Percentiles rank a stretch among this genome's conserved stretches.
phyloP scores from a whole-genome alignment of 2,329 filamentous ascomycete species.

The Thielaviopsis populi region DNA sequence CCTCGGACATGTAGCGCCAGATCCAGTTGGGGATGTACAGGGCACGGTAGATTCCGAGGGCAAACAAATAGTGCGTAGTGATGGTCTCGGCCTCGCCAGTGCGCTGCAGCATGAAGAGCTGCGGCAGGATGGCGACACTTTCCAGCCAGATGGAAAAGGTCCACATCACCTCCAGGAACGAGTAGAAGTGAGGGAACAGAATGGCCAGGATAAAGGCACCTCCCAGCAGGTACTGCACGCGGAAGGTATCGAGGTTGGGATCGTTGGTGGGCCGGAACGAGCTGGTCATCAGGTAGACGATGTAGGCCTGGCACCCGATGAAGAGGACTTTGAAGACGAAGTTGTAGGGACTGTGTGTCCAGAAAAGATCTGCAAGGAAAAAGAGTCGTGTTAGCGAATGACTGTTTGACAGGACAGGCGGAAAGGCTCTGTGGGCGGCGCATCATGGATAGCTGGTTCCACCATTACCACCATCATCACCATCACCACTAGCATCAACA shows the following conservation, averaged over 20 bases:
- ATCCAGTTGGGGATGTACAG: constrained; percentile 99
- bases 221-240: constrained; percentile 82
- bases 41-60: constrained; percentile 77
- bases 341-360: constrained; percentile 75
- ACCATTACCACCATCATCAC: background rate
- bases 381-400: background rate
- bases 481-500: no score
- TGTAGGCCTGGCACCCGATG: constrained; percentile 79
- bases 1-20: constrained; percentile 69
- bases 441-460: background rate
- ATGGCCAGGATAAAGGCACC: constrained; percentile 66
- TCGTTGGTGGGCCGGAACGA: constrained; percentile 97
- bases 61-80: constrained; percentile 94
- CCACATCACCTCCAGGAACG: constrained; percentile 76
- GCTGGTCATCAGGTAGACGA: constrained; percentile 94
- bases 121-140: constrained; percentile 87
- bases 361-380: constrained; percentile 57
- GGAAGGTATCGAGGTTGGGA: constrained; percentile 92
- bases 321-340: constrained; percentile 92
- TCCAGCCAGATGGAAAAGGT: constrained; percentile 98
- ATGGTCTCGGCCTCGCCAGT: constrained; percentile 99
- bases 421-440: background rate
- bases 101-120: constrained; percentile 94
- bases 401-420: background rate
- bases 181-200: constrained; percentile 75